Evolutionary conservation across 805 yeast genomes (phyloP).

Genomic region (Cyberlindnera nakhonratchasimensis): DNA sequence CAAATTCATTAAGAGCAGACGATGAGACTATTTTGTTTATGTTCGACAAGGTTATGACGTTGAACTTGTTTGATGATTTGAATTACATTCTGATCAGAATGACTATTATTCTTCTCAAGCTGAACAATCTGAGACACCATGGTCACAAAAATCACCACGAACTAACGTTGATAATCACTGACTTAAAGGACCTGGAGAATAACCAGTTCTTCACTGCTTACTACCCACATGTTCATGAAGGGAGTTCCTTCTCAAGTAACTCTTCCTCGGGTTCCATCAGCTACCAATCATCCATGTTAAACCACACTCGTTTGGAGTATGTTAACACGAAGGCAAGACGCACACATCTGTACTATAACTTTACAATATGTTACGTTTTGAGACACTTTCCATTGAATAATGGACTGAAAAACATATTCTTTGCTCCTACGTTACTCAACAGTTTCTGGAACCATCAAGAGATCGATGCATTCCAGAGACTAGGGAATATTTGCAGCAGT

Average conservation of each 20-base stretch:
- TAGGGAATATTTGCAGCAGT: slow-evolving; percentile 6
- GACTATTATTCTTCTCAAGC: slow-evolving; percentile 14
- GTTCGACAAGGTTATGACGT: slow-evolving; percentile 14
- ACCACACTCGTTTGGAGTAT: slow-evolving; percentile 7
- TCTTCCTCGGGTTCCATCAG: neutral
- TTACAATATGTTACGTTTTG: slow-evolving; percentile 12
- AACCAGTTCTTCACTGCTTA: slow-evolving; percentile 19
- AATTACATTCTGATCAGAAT: slow-evolving; percentile 20
- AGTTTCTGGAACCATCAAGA: slow-evolving; percentile 19
- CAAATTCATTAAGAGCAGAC: slow-evolving; percentile 11
- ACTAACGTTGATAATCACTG: slow-evolving; percentile 6
- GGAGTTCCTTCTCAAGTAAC: slow-evolving; percentile 5
- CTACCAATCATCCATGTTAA: neutral
- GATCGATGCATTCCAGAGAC: slow-evolving; percentile 11
- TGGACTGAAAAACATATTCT: neutral
- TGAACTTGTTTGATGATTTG: slow-evolving; percentile 24
- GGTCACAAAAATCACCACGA: neutral
- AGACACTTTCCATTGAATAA: slow-evolving; percentile 9
- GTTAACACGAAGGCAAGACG: slow-evolving; percentile 15
- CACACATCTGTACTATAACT: slow-evolving; percentile 22
- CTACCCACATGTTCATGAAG: slow-evolving; percentile 13
- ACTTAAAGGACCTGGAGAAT: slow-evolving; percentile 20
- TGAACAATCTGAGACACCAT: slow-evolving; percentile 20
- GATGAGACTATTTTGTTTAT: slow-evolving; percentile 11
- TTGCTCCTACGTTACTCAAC: slow-evolving; percentile 5